Conservation (phyloP, 1,139 yeast species). For the Kodamaea suecica region DNA sequence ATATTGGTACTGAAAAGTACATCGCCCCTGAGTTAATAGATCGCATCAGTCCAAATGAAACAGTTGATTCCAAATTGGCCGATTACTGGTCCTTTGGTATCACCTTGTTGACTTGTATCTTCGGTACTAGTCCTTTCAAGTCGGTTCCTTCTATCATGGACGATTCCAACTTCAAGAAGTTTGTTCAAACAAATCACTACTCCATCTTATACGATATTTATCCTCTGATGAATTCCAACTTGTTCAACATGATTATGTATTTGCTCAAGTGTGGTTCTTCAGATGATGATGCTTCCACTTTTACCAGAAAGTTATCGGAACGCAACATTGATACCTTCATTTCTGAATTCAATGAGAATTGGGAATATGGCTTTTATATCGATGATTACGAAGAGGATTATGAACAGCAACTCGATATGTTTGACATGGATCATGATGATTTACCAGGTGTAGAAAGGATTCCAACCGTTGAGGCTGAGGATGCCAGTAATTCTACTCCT, state of each 20-base stretch:
- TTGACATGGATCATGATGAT: constrained; percentile 34
- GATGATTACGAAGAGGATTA: constrained; percentile 28
- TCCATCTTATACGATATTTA: constrained; percentile 41
- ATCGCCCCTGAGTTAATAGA: constrained; percentile 51
- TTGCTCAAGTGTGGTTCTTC: constrained; percentile 32
- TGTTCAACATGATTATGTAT: constrained; percentile 34
- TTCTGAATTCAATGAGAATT: constrained; percentile 26
- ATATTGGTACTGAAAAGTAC: constrained; percentile 56
- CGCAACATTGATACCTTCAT: constrained; percentile 31
- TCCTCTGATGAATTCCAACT: constrained; percentile 38
- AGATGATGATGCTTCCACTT: constrained; percentile 31
- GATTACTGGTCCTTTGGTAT: constrained; percentile 46
- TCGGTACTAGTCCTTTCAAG: constrained; percentile 47
- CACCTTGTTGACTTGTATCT: constrained; percentile 45
- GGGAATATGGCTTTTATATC: constrained; percentile 34
- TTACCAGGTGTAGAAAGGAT: constrained; percentile 10
- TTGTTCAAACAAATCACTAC: constrained; percentile 32
- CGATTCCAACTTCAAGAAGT: constrained; percentile 39
- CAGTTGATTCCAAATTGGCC: constrained; percentile 23
- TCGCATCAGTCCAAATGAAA: constrained; percentile 26
- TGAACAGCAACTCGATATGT: constrained; percentile 21
- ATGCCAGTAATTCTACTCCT: constrained; percentile 5
- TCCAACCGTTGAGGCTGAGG: not conserved
- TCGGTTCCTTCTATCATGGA: constrained; percentile 22
- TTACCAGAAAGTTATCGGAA: constrained; percentile 23